A percentile compares a stretch with the other conserved stretches of the same genome.
phyloP scores from a whole-genome alignment of 306 rosid genomes.

The Canavalia ensiformis region DNA sequence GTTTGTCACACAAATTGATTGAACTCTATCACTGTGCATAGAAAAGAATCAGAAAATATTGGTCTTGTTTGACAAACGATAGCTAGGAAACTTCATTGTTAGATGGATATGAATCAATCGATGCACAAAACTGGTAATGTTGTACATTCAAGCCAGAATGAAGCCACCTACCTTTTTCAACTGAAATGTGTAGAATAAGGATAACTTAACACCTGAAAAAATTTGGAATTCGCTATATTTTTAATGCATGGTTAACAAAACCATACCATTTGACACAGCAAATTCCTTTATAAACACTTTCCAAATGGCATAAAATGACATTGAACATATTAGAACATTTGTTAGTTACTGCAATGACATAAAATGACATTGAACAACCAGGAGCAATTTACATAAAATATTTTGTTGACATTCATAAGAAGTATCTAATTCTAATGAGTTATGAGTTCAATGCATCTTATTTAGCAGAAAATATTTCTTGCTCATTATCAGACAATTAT shows the following conservation, averaged over 20 bases:
- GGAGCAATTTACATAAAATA: no score
- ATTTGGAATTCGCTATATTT: conserved; percentile 16
- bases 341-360: conserved; percentile 25
- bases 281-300: conserved; percentile 12
- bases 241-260: neutral
- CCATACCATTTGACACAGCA: conserved; percentile 9
- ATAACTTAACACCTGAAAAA: conserved; percentile 8
- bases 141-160: neutral
- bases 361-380: neutral
- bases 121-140: conserved; percentile 17
- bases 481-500: no score
- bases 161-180: conserved; percentile 21
- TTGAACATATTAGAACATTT: neutral
- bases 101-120: conserved; percentile 18
- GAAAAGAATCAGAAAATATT: conserved; percentile 13
- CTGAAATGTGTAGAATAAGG: conserved; percentile 11
- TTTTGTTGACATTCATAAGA: no score
- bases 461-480: no score
- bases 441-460: no score
- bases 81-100: conserved; percentile 14
- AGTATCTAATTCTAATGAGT: no score
- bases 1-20: no score
- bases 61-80: conserved; percentile 29
- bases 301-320: neutral
- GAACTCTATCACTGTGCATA: no score